Conservation (phyloP, 345 rosid genomes). For the Mercurialis annua region DNA sequence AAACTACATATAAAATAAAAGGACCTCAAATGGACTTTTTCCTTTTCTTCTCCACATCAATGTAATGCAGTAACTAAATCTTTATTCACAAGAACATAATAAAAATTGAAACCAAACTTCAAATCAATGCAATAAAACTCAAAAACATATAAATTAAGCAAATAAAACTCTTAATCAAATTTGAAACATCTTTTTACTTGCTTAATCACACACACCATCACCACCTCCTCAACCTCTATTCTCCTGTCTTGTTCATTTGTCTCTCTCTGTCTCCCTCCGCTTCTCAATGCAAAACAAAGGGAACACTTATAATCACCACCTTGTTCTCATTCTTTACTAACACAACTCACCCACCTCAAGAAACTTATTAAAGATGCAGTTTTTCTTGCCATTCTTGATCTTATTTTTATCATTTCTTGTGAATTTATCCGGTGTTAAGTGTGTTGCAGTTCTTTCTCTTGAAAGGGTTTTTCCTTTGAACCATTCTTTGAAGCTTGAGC, state of each 20-base stretch:
- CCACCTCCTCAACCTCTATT: background rate
- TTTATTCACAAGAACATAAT: no score
- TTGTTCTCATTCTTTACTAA: slow-evolving; percentile 12
- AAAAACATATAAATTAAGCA: background rate
- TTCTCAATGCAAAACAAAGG: slow-evolving; percentile 39
- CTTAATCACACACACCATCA: background rate
- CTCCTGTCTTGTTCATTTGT: background rate
- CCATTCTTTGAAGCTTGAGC: slow-evolving; percentile 44
- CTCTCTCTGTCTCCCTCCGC: slow-evolving; percentile 7
- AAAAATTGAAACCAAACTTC: no score
- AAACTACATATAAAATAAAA: no score
- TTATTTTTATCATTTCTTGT: slow-evolving; percentile 18
- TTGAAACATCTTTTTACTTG: slow-evolving; percentile 1
- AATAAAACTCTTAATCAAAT: slow-evolving; percentile 2
- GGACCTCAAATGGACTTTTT: no score
- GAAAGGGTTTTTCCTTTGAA: slow-evolving; percentile 66
- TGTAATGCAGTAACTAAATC: no score
- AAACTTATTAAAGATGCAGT: slow-evolving; percentile 30
- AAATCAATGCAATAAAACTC: no score
- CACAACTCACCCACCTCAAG: background rate
- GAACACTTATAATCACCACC: background rate
- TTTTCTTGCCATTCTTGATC: slow-evolving; percentile 17
- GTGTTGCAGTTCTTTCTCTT: slow-evolving; percentile 46
- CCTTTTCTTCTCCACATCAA: no score
- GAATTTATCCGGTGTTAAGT: slow-evolving; percentile 30